A percentile compares a stretch with the other conserved stretches of the same genome.
Conservation (phyloP, 2,329 filamentous ascomycete species). For the Capronia epimyces region DNA sequence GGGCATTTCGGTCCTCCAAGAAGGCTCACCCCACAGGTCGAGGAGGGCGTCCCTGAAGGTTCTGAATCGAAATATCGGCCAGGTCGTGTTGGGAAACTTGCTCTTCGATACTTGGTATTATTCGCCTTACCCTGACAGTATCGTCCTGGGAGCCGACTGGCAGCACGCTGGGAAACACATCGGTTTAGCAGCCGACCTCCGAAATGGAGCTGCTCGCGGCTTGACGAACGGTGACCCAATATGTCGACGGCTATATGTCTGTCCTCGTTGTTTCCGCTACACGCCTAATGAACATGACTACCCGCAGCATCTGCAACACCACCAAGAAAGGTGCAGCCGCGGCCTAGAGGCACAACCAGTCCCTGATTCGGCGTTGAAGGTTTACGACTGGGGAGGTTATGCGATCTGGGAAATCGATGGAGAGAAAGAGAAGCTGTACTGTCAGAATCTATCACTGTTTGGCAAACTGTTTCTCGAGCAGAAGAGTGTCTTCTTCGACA, state of each 20-base stretch:
- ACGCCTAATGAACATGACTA: constrained; percentile 46
- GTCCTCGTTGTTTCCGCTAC: constrained; percentile 92
- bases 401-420: constrained; percentile 91
- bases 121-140: constrained; percentile 74
- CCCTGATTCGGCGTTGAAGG: constrained; percentile 60
- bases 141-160: constrained; percentile 20
- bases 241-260: constrained; percentile 50
- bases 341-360: constrained; percentile 24
- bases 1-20: constrained; percentile 17
- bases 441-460: constrained; percentile 91
- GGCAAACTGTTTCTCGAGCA: constrained; percentile 97
- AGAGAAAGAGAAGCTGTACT: constrained; percentile 79
- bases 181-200: constrained; percentile 32
- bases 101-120: constrained; percentile 89
- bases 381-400: constrained; percentile 76
- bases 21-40: constrained; percentile 25
- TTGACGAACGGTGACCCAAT: constrained; percentile 7
- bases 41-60: constrained; percentile 25
- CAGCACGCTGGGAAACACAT: constrained; percentile 28
- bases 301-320: constrained; percentile 47
- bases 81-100: constrained; percentile 77
- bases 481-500: constrained; percentile 97
- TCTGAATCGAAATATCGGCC: constrained; percentile 66
- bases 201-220: constrained; percentile 15
- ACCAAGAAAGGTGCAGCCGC: constrained; percentile 31